Conservation (phyloP, 2,329 filamentous ascomycete genomes). For the Calonectria naviculata region DNA sequence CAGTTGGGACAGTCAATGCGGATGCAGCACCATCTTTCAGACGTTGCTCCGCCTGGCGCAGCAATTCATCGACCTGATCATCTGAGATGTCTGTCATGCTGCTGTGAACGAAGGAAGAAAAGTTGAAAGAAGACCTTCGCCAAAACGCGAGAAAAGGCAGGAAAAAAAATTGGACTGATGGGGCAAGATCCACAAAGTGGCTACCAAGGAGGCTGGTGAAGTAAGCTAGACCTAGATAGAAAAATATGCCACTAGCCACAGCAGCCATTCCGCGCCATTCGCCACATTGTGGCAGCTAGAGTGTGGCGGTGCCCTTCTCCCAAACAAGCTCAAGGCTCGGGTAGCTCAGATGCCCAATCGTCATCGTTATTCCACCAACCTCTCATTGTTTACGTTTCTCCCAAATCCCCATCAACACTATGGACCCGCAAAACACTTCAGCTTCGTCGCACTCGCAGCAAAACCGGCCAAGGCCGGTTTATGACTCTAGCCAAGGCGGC, state of each 20-base stretch:
- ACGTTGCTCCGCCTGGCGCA: slow-evolving; percentile 47
- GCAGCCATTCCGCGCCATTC: background rate
- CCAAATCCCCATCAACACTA: slow-evolving; percentile 32
- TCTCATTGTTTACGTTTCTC: slow-evolving; percentile 25
- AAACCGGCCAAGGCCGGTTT: slow-evolving; percentile 71
- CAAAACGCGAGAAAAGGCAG: background rate
- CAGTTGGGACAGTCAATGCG: slow-evolving; percentile 25
- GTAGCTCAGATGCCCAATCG: slow-evolving; percentile 37
- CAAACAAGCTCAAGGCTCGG: slow-evolving; percentile 14
- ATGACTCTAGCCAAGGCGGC: slow-evolving; percentile 79
- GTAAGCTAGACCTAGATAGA: background rate
- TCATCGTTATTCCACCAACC: slow-evolving; percentile 31
- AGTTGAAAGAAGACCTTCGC: background rate
- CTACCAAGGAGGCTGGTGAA: background rate
- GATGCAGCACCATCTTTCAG: slow-evolving; percentile 39
- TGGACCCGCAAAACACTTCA: slow-evolving; percentile 58
- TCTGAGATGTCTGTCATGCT: slow-evolving; percentile 44
- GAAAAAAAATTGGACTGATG: slow-evolving; percentile 11
- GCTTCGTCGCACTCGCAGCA: slow-evolving; percentile 67
- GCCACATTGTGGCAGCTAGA: background rate
- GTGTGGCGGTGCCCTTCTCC: slow-evolving; percentile 14
- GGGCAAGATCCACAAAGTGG: background rate
- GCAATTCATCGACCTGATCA: slow-evolving; percentile 45
- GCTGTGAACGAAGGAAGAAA: slow-evolving; percentile 33
- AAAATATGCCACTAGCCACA: background rate